phyloP scores from a whole-genome alignment of 1,139 yeast species.

The Saccharomyces hybrid region DNA sequence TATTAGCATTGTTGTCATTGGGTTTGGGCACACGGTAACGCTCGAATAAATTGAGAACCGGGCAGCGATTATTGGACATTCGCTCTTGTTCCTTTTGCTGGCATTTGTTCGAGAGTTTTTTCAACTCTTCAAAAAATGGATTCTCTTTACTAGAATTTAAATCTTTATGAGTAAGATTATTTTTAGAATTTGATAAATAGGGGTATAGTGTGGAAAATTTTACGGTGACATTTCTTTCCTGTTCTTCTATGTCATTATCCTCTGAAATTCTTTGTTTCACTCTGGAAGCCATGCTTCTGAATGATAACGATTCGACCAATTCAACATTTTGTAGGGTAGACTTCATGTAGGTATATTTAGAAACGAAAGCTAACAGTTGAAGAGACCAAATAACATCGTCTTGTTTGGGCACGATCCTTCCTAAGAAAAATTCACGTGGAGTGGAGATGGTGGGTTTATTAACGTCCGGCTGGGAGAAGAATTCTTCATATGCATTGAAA shows the following conservation, averaged over 20 bases:
- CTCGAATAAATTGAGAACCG: not conserved
- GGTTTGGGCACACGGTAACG: not conserved
- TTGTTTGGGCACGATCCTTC: constrained; percentile 76
- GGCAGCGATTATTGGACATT: not conserved
- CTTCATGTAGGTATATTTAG: constrained; percentile 80
- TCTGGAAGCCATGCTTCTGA: constrained; percentile 27
- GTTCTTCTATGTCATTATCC: not conserved
- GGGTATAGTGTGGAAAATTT: not conserved
- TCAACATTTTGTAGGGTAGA: constrained; percentile 68
- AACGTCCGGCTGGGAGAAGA: constrained; percentile 14
- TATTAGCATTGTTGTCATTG: not conserved
- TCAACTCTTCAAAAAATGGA: not conserved
- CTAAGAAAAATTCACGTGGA: constrained; percentile 65
- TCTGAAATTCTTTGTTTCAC: constrained; percentile 12
- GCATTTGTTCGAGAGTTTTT: not conserved
- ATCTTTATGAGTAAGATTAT: too few relatives aligned
- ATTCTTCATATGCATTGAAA: constrained; percentile 8
- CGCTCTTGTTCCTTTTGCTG: too few relatives aligned
- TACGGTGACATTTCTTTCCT: not conserved
- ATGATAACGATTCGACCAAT: constrained; percentile 39
- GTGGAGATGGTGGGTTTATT: constrained; percentile 26
- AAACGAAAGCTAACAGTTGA: constrained; percentile 84
- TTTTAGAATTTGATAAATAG: not conserved
- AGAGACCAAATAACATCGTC: constrained; percentile 93
- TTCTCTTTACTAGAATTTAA: not conserved